A percentile compares a stretch with the other conserved stretches of the same genome.
phyloP scores from a whole-genome alignment of 306 rosid species.

The cucumber (Cucumis sativus) region DNA sequence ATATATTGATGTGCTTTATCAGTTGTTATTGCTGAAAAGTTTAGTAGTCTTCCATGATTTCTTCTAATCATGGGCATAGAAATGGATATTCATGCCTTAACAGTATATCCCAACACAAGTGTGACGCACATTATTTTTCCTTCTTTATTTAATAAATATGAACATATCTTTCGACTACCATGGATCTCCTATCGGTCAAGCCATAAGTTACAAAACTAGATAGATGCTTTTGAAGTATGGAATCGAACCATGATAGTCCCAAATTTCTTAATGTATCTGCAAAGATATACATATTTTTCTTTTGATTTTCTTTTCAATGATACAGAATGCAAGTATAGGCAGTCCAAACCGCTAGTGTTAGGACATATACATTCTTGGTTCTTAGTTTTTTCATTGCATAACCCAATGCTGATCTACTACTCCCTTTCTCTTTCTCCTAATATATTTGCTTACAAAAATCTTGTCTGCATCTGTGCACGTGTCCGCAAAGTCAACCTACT shows the following conservation, averaged over 20 bases:
- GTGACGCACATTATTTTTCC: not conserved
- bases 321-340: not conserved
- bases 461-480: not conserved
- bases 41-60: not conserved
- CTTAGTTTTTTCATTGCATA: not conserved
- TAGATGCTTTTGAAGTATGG: not conserved
- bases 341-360: not conserved
- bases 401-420: not conserved
- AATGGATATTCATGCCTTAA: not conserved
- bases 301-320: not conserved
- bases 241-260: not conserved
- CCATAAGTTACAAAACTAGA: not conserved
- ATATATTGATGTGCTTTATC: not conserved
- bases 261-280: not conserved
- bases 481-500: not conserved
- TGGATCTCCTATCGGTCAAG: not conserved
- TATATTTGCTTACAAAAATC: not conserved
- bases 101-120: not conserved
- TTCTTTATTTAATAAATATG: not conserved
- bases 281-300: not conserved
- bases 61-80: not conserved
- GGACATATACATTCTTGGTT: not conserved
- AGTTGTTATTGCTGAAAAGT: not conserved
- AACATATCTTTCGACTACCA: not conserved
- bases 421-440: not conserved